Evolutionary conservation across 768 basidiomycete genomes (phyloP), one percentile per base, ranked within the genome.

Genomic region (Trametes coccinea): DNA sequence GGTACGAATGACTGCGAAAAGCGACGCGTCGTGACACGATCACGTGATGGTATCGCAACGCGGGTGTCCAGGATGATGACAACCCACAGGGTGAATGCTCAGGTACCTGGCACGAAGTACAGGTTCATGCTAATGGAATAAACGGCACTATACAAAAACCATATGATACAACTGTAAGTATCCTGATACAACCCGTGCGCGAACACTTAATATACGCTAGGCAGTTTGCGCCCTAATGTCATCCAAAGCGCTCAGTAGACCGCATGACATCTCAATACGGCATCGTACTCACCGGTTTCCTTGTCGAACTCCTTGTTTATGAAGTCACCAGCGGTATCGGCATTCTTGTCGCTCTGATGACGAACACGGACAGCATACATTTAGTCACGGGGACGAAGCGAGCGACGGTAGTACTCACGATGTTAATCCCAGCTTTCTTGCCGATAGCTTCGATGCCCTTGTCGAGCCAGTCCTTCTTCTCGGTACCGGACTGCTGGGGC

Each of bases 391-490:
- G 2, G n/a, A 22, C 16, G 2, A 27, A 4, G 7, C 7, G 10
- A 11, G 5, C 0, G 2, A 10, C 4, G 5, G 4, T 8, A 8
- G 30, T 29, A 66, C 69, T 62, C 41, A 70, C 71, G 31, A 70
- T 33, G 56, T 67, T 70, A 37, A 63, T 9, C 27, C 71, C 71
- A 11, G 56, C 60, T 61, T 70, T 70, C 62, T 69, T 62, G 22
- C 71, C 68, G 31, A 61, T 41, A 5, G 45, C 13, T 48, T 59
- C 50, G 46, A 72, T 60, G 44, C 69, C 71, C 64, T 70, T 70
- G 61, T 72, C 69, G 48, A 72, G 69, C 71, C 71, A 72, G 56
- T 72, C 69, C 64, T 64, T 40, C 59, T 67, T 66, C 63, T 69
- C 66, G 39, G 52, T 62, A 13, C 34, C 22, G 13, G 51, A 14